Evolutionary conservation across 2,329 filamentous ascomycete genomes (phyloP).

Genomic region (Chaetoscypha palmicola): DNA sequence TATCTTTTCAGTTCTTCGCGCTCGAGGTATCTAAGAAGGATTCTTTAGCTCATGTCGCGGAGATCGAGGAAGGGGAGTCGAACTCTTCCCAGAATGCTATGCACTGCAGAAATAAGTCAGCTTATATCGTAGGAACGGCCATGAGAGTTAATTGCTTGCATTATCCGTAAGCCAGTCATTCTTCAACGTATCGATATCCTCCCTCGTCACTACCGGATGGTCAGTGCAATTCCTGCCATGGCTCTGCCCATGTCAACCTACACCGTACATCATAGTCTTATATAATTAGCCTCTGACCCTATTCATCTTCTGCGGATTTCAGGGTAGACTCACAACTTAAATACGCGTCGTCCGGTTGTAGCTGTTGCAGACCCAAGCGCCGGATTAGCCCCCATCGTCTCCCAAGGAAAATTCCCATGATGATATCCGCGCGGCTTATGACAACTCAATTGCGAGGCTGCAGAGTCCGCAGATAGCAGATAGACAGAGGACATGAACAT

Average conservation of each 20-base stretch:
- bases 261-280: conserved; percentile 58
- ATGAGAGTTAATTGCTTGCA: too few species aligned
- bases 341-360: conserved; percentile 60
- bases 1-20: conserved; percentile 76
- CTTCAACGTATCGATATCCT: conserved; percentile 82
- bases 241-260: conserved; percentile 32
- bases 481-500: too few species aligned
- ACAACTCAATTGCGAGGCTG: too few species aligned
- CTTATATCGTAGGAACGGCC: too few species aligned
- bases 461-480: too few species aligned
- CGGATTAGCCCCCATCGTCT: conserved; percentile 18
- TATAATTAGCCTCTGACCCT: conserved; percentile 3
- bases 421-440: background rate
- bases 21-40: conserved; percentile 63
- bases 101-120: conserved; percentile 62
- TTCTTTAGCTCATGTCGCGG: conserved; percentile 17
- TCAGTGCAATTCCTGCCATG: conserved; percentile 13
- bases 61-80: conserved; percentile 8
- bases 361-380: conserved; percentile 28
- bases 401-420: conserved; percentile 11
- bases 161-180: conserved; percentile 97
- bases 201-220: conserved; percentile 62
- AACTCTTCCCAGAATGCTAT: conserved; percentile 99
- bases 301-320: background rate
- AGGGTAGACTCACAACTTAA: conserved; percentile 53